phyloP scores from a whole-genome alignment of 108 stramenopile genomes.

The Hondaea fermentalgiana region DNA sequence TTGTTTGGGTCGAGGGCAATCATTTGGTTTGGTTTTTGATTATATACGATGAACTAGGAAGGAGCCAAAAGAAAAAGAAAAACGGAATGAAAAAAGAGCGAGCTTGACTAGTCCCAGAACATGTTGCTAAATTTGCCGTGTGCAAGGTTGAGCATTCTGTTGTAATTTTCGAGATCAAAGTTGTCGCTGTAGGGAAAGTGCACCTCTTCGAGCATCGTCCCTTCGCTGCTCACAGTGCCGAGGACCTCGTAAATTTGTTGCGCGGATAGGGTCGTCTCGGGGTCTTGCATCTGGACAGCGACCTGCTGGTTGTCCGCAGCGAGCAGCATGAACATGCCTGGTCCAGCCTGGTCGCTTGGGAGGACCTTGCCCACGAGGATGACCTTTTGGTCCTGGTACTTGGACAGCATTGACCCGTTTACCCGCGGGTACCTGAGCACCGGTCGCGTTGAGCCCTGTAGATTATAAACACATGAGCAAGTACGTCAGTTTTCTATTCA shows the following conservation, averaged over 20 bases:
- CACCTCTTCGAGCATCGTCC: not conserved
- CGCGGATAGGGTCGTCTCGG: not conserved
- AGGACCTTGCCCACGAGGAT: not conserved
- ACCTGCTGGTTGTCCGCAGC: not conserved
- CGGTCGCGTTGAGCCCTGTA: not conserved
- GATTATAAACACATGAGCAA: no score
- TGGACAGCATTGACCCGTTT: not conserved
- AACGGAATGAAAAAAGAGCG: no score
- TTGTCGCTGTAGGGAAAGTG: slow-evolving; percentile 2
- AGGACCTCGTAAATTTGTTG: not conserved
- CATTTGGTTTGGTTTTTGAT: not conserved
- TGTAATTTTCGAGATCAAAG: not conserved
- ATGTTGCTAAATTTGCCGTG: not conserved
- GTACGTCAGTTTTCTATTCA: no score
- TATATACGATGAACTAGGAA: not conserved
- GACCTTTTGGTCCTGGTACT: slow-evolving; percentile 5
- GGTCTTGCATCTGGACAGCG: not conserved
- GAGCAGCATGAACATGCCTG: not conserved
- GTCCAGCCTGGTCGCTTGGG: not conserved
- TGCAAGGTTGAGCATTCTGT: not conserved
- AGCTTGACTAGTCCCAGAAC: not conserved
- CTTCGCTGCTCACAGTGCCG: not conserved
- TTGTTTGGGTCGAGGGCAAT: no score
- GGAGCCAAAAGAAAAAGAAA: not conserved
- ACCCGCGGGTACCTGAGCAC: slow-evolving; percentile 4